Evolutionary conservation across 805 yeast species (phyloP), one percentile per base, ranked within the genome.

Genomic region (Candida ipomoeae): DNA sequence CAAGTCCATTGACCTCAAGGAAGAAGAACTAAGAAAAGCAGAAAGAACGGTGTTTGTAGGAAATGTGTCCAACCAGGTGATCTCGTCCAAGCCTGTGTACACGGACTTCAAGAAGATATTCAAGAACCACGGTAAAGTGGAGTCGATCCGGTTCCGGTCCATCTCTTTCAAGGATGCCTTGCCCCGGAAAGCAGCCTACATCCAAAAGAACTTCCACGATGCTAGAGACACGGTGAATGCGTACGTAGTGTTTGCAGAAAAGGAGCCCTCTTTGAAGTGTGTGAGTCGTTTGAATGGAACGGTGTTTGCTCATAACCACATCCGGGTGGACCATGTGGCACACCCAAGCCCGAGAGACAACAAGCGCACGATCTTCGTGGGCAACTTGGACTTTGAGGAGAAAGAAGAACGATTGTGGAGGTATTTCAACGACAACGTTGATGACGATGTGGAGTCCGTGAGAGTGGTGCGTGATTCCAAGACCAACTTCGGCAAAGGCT

Each of bases 401-500:
- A 80, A 80, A 52, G 99, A 94, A 68, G 99, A 94, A 66, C 77
- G 82, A 33, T 73, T 94, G 34, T 94, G 96, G 96, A 78, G 74
- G 48, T 89, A 85, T 65, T 94, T 94, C 71, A 75, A 74, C 53
- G 54, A 64, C 7, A 71, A 73, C 35, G 59, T 67, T 35, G 67
- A 64, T 34, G 70, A 69, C 40, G 84, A 80, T 26, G 86, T 94
- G 48, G 96, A 90, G 65, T 85, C 87, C 55, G 97, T 94, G 32
- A 81, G 99, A 67, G 79, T 94, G 43, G 80, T 94, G 33, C 82
- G 99, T 64, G 99, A 94, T 65, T 71, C 96, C 15, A 89, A 89
- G 71, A 92, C 97, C 20, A 92, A 94, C 61, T 75, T 92, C 52
- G 99, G 99, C 55, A 94, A 94, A 71, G 99, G 99, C 5, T 91